Conservation (phyloP, 2,329 filamentous ascomycete genomes). For the Escovopsis weberi region DNA sequence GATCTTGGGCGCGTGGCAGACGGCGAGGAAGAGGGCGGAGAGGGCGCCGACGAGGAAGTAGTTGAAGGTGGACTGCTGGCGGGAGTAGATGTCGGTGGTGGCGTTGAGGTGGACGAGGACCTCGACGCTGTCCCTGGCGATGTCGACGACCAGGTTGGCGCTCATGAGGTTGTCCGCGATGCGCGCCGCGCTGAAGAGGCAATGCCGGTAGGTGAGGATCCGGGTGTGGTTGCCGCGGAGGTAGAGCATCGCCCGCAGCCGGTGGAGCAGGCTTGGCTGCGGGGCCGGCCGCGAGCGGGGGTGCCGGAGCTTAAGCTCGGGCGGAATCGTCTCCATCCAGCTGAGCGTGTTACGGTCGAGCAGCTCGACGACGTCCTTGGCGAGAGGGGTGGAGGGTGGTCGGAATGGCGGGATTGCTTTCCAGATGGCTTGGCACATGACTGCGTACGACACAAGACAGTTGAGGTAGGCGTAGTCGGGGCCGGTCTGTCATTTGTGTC, state of each 20-base stretch:
- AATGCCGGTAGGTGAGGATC: slow-evolving; percentile 27
- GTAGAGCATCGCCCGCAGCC: slow-evolving; percentile 26
- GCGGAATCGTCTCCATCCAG: slow-evolving; percentile 31
- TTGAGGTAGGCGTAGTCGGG: slow-evolving; percentile 25
- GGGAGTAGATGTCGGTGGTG: slow-evolving; percentile 12
- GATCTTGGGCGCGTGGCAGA: slow-evolving; percentile 26
- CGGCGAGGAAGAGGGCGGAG: slow-evolving; percentile 26
- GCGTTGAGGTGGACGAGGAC: slow-evolving; percentile 11
- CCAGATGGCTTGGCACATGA: slow-evolving; percentile 32
- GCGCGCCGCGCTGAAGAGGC: slow-evolving; percentile 21
- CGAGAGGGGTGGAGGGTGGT: slow-evolving; percentile 18
- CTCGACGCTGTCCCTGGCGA: slow-evolving; percentile 11
- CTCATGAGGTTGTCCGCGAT: slow-evolving; percentile 20
- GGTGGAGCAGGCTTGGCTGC: slow-evolving; percentile 23
- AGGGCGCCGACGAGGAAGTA: slow-evolving; percentile 15
- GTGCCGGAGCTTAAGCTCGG: slow-evolving; percentile 22
- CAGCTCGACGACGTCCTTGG: slow-evolving; percentile 22
- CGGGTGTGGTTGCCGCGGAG: slow-evolving; percentile 29
- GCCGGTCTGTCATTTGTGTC: slow-evolving; percentile 1
- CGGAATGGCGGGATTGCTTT: slow-evolving; percentile 25
- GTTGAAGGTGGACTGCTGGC: slow-evolving; percentile 13
- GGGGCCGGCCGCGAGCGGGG: slow-evolving; percentile 20
- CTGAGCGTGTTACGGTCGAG: slow-evolving; percentile 28
- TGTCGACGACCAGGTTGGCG: slow-evolving; percentile 21
- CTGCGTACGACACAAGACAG: slow-evolving; percentile 33